Percentiles rank a stretch among this genome's conserved stretches.
phyloP scores from a whole-genome alignment of 2,329 filamentous ascomycete genomes.

The Nothophaeocryptopus gaeumannii region DNA sequence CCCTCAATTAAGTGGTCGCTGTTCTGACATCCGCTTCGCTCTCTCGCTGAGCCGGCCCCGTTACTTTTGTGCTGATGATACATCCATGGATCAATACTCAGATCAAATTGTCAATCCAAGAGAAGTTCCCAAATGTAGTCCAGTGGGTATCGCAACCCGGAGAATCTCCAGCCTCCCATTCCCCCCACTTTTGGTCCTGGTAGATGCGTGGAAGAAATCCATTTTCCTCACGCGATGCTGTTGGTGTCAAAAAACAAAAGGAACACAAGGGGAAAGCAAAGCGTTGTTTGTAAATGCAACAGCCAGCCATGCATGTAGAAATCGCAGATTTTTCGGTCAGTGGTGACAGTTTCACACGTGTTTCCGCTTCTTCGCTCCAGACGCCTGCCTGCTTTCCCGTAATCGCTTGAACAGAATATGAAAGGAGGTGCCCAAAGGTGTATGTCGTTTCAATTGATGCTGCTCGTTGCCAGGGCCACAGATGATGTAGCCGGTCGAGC shows the following conservation, averaged over 20 bases:
- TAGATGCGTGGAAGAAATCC: slow-evolving; percentile 19
- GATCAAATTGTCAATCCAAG: neutral
- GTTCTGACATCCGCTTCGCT: neutral
- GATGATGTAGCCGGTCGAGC: slow-evolving; percentile 3
- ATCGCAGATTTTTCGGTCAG: slow-evolving; percentile 2
- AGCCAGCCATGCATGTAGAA: slow-evolving; percentile 8
- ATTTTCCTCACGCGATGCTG: slow-evolving; percentile 22
- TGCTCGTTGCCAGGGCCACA: slow-evolving; percentile 3
- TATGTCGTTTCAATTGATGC: slow-evolving; percentile 8
- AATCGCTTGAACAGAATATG: slow-evolving; percentile 1
- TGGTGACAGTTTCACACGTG: neutral
- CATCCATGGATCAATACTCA: neutral
- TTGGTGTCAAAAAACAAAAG: slow-evolving; percentile 11
- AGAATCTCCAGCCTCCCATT: neutral
- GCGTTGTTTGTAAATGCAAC: slow-evolving; percentile 9
- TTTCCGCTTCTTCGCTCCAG: slow-evolving; percentile 8
- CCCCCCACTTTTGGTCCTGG: slow-evolving; percentile 1
- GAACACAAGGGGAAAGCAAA: slow-evolving; percentile 1
- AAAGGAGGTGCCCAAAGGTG: slow-evolving; percentile 4
- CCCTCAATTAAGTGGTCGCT: neutral
- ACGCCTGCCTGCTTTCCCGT: slow-evolving; percentile 11
- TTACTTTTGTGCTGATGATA: slow-evolving; percentile 6
- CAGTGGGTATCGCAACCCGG: neutral
- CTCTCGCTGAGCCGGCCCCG: neutral
- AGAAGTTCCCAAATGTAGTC: neutral